Evolutionary conservation across 1,139 yeast species (phyloP), one percentile per base, ranked within the genome.

Genomic region (Geotrichum carabidarum): DNA sequence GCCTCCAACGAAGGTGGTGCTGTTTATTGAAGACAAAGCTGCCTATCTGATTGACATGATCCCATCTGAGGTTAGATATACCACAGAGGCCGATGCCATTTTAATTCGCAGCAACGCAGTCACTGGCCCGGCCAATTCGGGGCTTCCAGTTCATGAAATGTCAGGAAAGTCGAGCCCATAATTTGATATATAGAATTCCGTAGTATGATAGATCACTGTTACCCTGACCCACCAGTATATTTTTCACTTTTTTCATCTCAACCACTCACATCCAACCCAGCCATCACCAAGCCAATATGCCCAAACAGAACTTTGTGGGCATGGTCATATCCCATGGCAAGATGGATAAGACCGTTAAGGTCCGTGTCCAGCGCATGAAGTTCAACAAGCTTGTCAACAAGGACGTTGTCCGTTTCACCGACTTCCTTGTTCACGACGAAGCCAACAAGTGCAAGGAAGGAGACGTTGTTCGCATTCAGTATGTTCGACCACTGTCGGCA

Each of bases 261-360:
- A 37, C 40, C 40, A 45, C 22, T 17, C 35, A 9, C 36, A 11
- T 44, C 7, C 22, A 34, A 8, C 38, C n/a, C 14, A 17, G n/a
- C 17, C 30, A 15, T 9, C 41, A 18, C 34, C 12, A 22, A 8
- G 36, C 8, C 41, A 44, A 52, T 48, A 90, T 88, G 96, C 90
- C 93, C 56, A 84, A 89, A 72, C 96, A 88, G 65, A 89, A 88
- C 69, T 88, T 91, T 67, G 76, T 89, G 54, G 99, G 99, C 53
- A 83, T 89, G 70, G 98, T 93, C 63, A 83, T 89, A 42, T 88
- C 97, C 56, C 97, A 90, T 69, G 98, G 98, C 47, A 89, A 89
- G 70, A 91, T 91, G 97, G 79, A 80, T 71, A 93, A 93, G 76
- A 91, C 98, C 60, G 91, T 93, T 61, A 91, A 90, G 75, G 98